These are phyloP conservation scores for Melampsora larici-populina DNA, from an alignment of 1,284 basidiomycete genomes.

Conservation along the genomic window DNA sequence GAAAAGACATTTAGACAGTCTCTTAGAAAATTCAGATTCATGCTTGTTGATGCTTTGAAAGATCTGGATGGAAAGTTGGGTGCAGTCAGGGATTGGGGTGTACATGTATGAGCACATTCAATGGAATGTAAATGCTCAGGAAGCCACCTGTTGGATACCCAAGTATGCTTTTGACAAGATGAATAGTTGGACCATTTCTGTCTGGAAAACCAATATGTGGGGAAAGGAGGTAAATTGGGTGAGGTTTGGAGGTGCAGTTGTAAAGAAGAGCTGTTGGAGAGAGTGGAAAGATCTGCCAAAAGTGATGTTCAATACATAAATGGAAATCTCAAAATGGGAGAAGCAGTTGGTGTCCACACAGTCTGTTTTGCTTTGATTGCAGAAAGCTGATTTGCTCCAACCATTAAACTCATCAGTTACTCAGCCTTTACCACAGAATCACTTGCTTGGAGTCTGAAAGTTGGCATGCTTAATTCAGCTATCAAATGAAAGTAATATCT, in stretches of 20 bases:
- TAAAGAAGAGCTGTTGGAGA: background rate
- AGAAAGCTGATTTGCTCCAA: too few species aligned
- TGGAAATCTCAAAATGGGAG: too few species aligned
- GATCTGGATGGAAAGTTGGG: background rate
- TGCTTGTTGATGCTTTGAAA: background rate
- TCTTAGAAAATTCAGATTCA: background rate
- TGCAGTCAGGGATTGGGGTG: background rate
- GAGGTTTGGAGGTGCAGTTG: background rate
- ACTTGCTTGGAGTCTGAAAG: too few species aligned
- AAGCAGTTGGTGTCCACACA: too few species aligned
- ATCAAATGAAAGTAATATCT: too few species aligned
- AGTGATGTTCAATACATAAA: too few species aligned
- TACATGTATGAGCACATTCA: background rate
- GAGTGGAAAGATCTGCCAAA: background rate
- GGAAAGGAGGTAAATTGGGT: background rate
- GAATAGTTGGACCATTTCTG: background rate
- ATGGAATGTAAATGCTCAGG: background rate
- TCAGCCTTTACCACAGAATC: too few species aligned
- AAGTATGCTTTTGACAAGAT: background rate
- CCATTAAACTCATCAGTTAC: too few species aligned
- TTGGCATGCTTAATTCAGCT: too few species aligned
- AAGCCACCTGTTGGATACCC: background rate
- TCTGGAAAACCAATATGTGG: background rate
- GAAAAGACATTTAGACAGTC: background rate
- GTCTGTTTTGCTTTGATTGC: too few species aligned